phyloP scores from a whole-genome alignment of 2,329 filamentous ascomycete species.

The Calonectria multiphialidica region DNA sequence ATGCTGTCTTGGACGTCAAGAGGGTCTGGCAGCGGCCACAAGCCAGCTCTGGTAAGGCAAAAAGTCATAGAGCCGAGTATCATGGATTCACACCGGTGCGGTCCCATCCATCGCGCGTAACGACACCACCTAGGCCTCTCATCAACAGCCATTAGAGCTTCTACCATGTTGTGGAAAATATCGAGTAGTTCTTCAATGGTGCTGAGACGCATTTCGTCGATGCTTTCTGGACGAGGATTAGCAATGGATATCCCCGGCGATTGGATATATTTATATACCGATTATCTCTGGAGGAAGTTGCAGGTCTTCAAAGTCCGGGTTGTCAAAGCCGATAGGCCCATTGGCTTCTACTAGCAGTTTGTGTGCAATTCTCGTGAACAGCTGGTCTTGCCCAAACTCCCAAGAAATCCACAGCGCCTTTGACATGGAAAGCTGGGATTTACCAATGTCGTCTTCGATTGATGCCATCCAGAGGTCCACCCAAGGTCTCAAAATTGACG shows the following conservation, averaged over 20 bases:
- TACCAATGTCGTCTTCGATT: constrained; percentile 25
- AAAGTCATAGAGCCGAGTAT: constrained; percentile 51
- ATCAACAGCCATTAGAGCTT: constrained; percentile 44
- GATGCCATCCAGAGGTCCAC: constrained; percentile 33
- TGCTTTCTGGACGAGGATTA: constrained; percentile 25
- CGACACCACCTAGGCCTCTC: constrained; percentile 49
- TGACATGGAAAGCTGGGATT: constrained; percentile 32
- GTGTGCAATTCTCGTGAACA: constrained; percentile 36
- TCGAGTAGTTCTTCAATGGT: constrained; percentile 34
- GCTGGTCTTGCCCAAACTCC: constrained; percentile 43
- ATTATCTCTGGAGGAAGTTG: constrained; percentile 29
- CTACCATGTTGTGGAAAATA: constrained; percentile 40
- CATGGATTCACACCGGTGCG: constrained; percentile 52
- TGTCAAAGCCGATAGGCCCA: constrained; percentile 25
- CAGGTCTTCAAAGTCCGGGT: constrained; percentile 26
- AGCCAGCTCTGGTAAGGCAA: constrained; percentile 46
- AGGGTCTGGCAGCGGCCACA: constrained; percentile 47
- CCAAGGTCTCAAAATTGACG: constrained; percentile 42
- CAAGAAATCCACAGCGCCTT: constrained; percentile 47
- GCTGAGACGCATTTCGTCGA: constrained; percentile 36
- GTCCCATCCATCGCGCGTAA: constrained; percentile 49
- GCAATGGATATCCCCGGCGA: not conserved
- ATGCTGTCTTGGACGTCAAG: constrained; percentile 41
- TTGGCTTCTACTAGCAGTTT: constrained; percentile 38
- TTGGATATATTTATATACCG: constrained; percentile 4